A percentile compares a stretch with the other conserved stretches of the same genome.
Conservation (phyloP, 129 eudicot genomes). For the Pulicaria dysenterica region DNA sequence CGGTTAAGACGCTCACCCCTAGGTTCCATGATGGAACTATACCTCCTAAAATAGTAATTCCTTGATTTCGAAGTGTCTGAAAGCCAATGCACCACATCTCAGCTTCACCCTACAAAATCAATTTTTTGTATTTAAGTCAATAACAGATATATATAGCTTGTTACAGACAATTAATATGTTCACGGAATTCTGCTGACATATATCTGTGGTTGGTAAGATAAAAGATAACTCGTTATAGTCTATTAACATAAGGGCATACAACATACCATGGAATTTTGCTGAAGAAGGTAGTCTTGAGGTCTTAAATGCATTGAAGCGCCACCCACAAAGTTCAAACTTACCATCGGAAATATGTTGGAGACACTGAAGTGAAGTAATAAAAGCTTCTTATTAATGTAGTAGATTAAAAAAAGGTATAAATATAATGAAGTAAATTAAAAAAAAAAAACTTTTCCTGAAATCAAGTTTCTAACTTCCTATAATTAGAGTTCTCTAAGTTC, state of each 20-base stretch:
- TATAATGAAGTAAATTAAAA: not conserved
- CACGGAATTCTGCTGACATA: no score
- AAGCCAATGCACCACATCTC: constrained; percentile 93
- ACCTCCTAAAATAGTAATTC: constrained; percentile 94
- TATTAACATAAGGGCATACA: not conserved
- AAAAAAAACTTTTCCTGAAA: not conserved
- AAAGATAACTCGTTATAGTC: not conserved
- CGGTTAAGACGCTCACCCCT: no score
- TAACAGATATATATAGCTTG: not conserved
- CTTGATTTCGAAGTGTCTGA: constrained; percentile 77
- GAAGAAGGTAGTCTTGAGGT: constrained; percentile 91
- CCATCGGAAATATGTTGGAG: constrained; percentile 64
- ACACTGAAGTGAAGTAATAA: constrained; percentile 46
- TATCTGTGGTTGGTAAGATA: no score
- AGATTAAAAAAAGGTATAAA: not conserved
- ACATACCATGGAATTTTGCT: constrained; percentile 81
- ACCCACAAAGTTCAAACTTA: constrained; percentile 87
- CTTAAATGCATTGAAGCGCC: constrained; percentile 77
- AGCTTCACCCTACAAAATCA: constrained; percentile 59
- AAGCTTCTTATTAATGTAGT: not conserved
- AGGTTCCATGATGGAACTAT: constrained; percentile 12
- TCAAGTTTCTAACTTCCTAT: not conserved
- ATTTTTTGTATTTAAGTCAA: not conserved
- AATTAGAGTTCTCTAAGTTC: not conserved
- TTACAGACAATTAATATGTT: not conserved